Percentiles rank a stretch among this genome's conserved stretches.
phyloP scores from a whole-genome alignment of 441 rosid genomes.

The Croton laevigatus region DNA sequence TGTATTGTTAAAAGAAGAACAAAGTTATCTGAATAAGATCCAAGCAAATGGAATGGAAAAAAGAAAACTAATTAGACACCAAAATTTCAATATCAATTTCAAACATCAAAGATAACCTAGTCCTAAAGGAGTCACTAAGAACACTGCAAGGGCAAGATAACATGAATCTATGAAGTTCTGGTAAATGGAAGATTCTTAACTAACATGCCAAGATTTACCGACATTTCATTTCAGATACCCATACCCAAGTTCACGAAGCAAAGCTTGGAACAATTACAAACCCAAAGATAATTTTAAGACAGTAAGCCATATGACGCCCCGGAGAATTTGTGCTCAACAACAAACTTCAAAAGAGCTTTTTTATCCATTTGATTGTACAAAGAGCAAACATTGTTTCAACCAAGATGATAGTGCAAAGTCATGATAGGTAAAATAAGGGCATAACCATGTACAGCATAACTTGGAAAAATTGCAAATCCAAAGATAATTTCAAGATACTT shows the following conservation, averaged over 20 bases:
- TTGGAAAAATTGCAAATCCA: too few species aligned
- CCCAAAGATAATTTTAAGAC: not conserved
- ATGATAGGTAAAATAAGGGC: too few species aligned
- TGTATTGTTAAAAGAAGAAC: conserved; percentile 29
- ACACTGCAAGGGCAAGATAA: not conserved
- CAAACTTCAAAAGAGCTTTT: not conserved
- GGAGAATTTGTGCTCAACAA: not conserved
- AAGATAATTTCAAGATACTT: not conserved
- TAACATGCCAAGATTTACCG: not conserved
- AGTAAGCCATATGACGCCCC: not conserved
- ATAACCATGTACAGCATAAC: not conserved
- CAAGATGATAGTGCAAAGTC: not conserved
- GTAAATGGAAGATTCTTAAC: not conserved
- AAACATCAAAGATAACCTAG: not conserved
- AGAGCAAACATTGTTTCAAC: not conserved
- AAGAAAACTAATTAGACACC: not conserved
- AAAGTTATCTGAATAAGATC: not conserved
- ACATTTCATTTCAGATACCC: not conserved
- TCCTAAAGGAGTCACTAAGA: not conserved
- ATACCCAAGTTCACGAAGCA: not conserved
- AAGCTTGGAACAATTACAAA: not conserved
- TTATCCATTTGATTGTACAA: not conserved
- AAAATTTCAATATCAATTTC: not conserved
- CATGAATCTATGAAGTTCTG: not conserved
- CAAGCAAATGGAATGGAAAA: not conserved